Evolutionary conservation across 345 rosid genomes (phyloP).

Genomic region (Linum trigynum): DNA sequence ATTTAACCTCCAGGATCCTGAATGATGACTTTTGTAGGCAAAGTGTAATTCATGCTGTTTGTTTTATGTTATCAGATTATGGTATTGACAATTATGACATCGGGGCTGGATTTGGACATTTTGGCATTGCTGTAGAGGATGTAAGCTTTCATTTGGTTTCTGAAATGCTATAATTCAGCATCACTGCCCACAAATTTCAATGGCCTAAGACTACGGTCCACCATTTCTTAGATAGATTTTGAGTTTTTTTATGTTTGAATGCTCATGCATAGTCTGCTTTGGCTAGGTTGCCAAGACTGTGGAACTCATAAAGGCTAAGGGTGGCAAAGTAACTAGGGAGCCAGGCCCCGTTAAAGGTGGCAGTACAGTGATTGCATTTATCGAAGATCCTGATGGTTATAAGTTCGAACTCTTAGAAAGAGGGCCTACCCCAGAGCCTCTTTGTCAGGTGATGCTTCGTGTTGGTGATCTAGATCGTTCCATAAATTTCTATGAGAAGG

Average conservation of each 20-base stretch:
- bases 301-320: slow-evolving; percentile 79
- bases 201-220: not conserved
- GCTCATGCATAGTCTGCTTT: slow-evolving; percentile 4
- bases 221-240: not conserved
- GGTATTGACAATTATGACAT: slow-evolving; percentile 89
- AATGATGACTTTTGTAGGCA: not conserved
- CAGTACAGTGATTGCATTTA: slow-evolving; percentile 75
- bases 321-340: slow-evolving; percentile 85
- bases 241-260: not conserved
- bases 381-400: slow-evolving; percentile 97
- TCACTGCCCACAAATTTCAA: not conserved
- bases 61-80: slow-evolving; percentile 49
- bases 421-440: slow-evolving; percentile 94
- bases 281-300: slow-evolving; percentile 74
- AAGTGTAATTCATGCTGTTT: slow-evolving; percentile 3
- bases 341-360: slow-evolving; percentile 97
- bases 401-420: slow-evolving; percentile 96
- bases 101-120: slow-evolving; percentile 93
- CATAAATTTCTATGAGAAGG: slow-evolving; percentile 87
- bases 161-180: not conserved
- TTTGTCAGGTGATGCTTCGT: slow-evolving; percentile 99
- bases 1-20: not conserved
- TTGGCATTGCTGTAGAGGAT: slow-evolving; percentile 90
- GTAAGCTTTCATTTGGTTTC: slow-evolving; percentile 36
- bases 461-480: slow-evolving; percentile 94